Evolutionary conservation across 805 yeast species (phyloP).

Genomic region (Teunomyces tritomae): DNA sequence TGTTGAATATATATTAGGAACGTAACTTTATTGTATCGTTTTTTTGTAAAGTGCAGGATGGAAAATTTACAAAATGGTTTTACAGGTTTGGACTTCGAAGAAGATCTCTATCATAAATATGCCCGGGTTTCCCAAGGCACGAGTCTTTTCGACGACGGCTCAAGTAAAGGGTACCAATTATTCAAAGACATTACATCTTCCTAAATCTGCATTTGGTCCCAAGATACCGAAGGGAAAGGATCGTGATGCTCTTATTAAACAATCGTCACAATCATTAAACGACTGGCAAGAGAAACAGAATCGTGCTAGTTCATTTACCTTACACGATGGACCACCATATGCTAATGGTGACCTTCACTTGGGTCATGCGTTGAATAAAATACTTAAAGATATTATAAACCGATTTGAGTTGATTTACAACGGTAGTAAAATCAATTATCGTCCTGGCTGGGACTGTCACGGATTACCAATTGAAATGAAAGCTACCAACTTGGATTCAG

Average conservation of each 20-base stretch:
- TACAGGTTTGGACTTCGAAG: no score
- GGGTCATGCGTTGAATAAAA: constrained; percentile 90
- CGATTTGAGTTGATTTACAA: constrained; percentile 59
- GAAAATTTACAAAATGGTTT: no score
- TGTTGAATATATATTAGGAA: not conserved
- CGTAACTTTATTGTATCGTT: not conserved
- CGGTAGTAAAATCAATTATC: constrained; percentile 64
- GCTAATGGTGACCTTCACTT: constrained; percentile 93
- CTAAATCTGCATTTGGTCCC: constrained; percentile 56
- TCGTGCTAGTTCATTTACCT: constrained; percentile 42
- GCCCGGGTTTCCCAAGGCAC: not conserved
- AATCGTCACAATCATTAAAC: constrained; percentile 61
- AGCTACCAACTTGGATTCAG: constrained; percentile 43
- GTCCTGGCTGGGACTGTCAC: constrained; percentile 99
- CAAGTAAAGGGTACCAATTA: constrained; percentile 19
- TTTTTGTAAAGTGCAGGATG: not conserved
- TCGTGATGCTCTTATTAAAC: constrained; percentile 41
- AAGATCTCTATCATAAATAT: not conserved
- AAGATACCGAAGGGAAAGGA: constrained; percentile 50
- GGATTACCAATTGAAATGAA: constrained; percentile 95
- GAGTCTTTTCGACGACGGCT: not conserved
- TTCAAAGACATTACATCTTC: constrained; percentile 58
- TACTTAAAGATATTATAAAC: constrained; percentile 80
- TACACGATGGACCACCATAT: constrained; percentile 98
- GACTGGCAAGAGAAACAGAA: constrained; percentile 47